A percentile compares a stretch with the other conserved stretches of the same genome.
phyloP scores from a whole-genome alignment of 352 stramenopile genomes.

The Phytophthora litchii region DNA sequence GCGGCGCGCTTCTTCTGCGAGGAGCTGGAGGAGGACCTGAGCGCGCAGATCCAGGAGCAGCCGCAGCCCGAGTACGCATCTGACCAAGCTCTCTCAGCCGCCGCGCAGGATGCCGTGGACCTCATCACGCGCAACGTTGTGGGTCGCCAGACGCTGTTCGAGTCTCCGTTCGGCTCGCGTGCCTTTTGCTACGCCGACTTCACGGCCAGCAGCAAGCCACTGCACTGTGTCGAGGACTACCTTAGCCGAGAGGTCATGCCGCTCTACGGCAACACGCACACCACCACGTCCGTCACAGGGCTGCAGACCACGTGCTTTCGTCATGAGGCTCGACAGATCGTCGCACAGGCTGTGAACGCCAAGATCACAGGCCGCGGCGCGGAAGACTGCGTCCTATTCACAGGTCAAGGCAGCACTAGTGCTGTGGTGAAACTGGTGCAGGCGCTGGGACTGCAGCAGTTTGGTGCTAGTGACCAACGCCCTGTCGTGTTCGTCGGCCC shows the following conservation, averaged over 20 bases:
- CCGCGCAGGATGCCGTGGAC: constrained; percentile 33
- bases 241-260: constrained; percentile 88
- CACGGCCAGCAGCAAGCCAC: constrained; percentile 90
- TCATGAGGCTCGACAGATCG: constrained; percentile 94
- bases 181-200: constrained; percentile 95
- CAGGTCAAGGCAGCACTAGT: constrained; percentile 83
- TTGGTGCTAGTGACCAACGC: constrained; percentile 15
- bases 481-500: constrained; percentile 93
- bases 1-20: constrained; percentile 80
- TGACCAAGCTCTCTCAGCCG: constrained; percentile 10
- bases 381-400: constrained; percentile 96
- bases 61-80: neutral
- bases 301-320: constrained; percentile 94
- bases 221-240: constrained; percentile 92
- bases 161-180: constrained; percentile 69
- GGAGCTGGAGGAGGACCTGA: constrained; percentile 75
- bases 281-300: constrained; percentile 81
- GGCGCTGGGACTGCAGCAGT: constrained; percentile 62
- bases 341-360: constrained; percentile 91
- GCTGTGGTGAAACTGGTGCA: constrained; percentile 84
- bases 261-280: constrained; percentile 98
- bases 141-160: constrained; percentile 52
- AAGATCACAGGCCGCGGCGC: constrained; percentile 88
- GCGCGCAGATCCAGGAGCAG: constrained; percentile 37
- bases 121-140: constrained; percentile 57